Conservation (phyloP, 2,329 filamentous ascomycete species). For the Aspergillus oerlinghausenensis region DNA sequence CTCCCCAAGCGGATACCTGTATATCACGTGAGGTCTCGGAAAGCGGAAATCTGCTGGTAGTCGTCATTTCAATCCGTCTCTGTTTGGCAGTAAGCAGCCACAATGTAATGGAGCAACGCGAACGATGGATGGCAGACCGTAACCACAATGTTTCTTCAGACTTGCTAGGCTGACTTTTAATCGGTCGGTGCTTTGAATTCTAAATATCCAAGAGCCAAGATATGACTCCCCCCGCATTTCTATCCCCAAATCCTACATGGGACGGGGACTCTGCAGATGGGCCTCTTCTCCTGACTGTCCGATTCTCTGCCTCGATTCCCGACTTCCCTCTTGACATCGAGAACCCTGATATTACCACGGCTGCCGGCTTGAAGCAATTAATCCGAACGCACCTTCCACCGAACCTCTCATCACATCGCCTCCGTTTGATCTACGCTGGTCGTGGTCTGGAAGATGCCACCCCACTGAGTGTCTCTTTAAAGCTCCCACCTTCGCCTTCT, state of each 20-base stretch:
- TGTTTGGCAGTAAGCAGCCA: neutral
- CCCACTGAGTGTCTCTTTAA: slow-evolving; percentile 64
- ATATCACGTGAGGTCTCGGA: neutral
- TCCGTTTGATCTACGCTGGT: slow-evolving; percentile 86
- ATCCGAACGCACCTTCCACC: slow-evolving; percentile 68
- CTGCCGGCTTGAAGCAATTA: slow-evolving; percentile 73
- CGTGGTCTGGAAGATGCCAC: slow-evolving; percentile 74
- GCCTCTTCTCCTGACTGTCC: slow-evolving; percentile 71
- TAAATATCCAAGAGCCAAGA: neutral
- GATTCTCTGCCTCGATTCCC: slow-evolving; percentile 80
- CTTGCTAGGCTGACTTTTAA: neutral
- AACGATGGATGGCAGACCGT: neutral
- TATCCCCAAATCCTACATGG: slow-evolving; percentile 9
- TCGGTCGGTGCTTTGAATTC: neutral
- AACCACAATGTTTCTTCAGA: neutral
- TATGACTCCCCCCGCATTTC: slow-evolving; percentile 17
- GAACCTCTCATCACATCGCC: slow-evolving; percentile 60
- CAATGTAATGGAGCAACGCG: neutral
- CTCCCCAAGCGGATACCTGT: neutral
- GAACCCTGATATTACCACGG: slow-evolving; percentile 63
- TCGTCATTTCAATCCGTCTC: neutral
- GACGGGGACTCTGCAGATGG: slow-evolving; percentile 8
- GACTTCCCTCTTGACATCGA: slow-evolving; percentile 77
- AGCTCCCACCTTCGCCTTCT: slow-evolving; percentile 54
- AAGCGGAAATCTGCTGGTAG: neutral